A percentile compares a stretch with the other conserved stretches of the same genome.
phyloP scores from a whole-genome alignment of 495 filamentous ascomycete species.

The Alectoria sarmentosa region DNA sequence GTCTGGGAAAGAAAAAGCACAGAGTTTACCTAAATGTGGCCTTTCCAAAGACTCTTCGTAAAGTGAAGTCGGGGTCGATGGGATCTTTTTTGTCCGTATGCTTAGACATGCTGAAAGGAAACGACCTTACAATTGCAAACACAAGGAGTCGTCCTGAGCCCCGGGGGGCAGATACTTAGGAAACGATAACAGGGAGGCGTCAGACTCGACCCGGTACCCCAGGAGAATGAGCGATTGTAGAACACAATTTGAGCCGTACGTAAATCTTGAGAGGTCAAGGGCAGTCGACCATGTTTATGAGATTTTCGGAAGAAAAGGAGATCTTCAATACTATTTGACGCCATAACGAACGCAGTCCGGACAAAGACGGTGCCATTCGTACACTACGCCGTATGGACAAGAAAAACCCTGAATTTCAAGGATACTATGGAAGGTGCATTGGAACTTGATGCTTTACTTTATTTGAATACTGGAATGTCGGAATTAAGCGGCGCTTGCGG shows the following conservation, averaged over 20 bases:
- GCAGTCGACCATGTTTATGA: background rate
- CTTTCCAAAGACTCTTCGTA: constrained; percentile 78
- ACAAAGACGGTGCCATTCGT: background rate
- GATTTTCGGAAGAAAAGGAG: background rate
- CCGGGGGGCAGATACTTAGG: too few relatives aligned
- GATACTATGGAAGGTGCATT: background rate
- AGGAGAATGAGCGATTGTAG: background rate
- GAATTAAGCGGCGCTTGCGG: background rate
- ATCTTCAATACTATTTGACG: background rate
- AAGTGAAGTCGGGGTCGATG: constrained; percentile 73
- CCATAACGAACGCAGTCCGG: background rate
- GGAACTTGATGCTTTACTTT: too few relatives aligned
- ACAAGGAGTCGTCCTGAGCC: background rate
- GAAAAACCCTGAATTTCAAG: background rate
- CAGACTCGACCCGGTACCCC: background rate
- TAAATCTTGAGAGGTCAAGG: background rate
- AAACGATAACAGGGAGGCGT: background rate
- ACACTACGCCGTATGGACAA: background rate
- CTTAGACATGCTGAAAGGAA: constrained; percentile 11
- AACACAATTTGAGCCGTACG: background rate
- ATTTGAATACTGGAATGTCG: background rate
- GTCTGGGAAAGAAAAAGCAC: background rate
- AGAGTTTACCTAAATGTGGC: constrained; percentile 54
- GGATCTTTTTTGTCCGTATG: constrained; percentile 10
- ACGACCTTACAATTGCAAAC: background rate